These are phyloP conservation scores for Lavandula angustifolia DNA, from an alignment of 257 asterid genomes.

Conservation along the genomic window DNA sequence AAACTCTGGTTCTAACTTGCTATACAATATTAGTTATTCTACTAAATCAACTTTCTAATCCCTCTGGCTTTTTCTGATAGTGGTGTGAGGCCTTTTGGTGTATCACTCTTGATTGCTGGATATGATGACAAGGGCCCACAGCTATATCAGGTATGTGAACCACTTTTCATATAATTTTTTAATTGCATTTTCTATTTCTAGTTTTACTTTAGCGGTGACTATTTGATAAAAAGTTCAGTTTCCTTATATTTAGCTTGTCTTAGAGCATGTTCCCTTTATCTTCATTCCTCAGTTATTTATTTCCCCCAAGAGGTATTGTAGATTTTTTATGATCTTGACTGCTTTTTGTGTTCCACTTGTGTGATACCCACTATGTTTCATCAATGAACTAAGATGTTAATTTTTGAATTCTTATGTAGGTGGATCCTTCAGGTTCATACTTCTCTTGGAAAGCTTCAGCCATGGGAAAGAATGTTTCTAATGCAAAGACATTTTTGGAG, in stretches of 20 bases:
- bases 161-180: constrained; percentile 20
- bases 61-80: constrained; percentile 41
- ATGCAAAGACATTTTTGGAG: constrained; percentile 96
- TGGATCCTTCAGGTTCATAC: constrained; percentile 99
- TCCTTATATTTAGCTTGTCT: not conserved
- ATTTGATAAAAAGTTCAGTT: constrained; percentile 10
- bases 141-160: constrained; percentile 71
- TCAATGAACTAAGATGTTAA: constrained; percentile 6
- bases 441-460: constrained; percentile 99
- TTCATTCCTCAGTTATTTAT: not conserved
- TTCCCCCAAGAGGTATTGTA: not conserved
- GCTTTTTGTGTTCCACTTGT: constrained; percentile 1
- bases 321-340: not conserved
- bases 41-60: constrained; percentile 4
- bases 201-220: not conserved
- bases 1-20: not conserved
- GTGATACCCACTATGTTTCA: not conserved
- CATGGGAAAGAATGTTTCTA: constrained; percentile 99
- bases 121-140: constrained; percentile 99
- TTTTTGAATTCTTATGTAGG: constrained; percentile 45
- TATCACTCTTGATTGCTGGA: constrained; percentile 94
- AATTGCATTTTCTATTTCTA: constrained; percentile 3
- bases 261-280: not conserved
- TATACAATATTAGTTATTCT: not conserved
- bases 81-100: constrained; percentile 98